Conservation (phyloP, 225 moss, liverwort and hornwort species). For the Physcomitrium patens region DNA sequence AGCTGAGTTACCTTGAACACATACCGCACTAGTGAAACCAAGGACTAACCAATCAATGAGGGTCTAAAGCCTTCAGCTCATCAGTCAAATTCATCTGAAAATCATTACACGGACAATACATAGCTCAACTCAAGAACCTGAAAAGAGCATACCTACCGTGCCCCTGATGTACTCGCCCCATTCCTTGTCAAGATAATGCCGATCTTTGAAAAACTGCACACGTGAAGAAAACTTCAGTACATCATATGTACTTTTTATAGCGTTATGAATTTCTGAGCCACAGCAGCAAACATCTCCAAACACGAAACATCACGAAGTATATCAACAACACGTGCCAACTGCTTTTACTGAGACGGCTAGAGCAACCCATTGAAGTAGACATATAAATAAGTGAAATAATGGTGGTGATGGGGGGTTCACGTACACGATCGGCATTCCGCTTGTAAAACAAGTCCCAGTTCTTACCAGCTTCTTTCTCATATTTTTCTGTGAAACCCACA, state of each 20-base stretch:
- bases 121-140: not conserved
- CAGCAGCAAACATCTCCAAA: slow-evolving; percentile 5
- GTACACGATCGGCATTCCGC: slow-evolving; percentile 92
- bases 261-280: not conserved
- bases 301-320: slow-evolving; percentile 11
- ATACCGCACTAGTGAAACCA: slow-evolving; percentile 1
- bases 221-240: not conserved
- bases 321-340: not conserved
- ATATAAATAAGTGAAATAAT: not conserved
- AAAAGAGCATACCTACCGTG: slow-evolving; percentile 67
- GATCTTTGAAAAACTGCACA: slow-evolving; percentile 96
- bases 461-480: slow-evolving; percentile 75
- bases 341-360: not conserved
- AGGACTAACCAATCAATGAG: slow-evolving; percentile 15
- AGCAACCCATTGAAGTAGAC: not conserved
- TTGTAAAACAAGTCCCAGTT: slow-evolving; percentile 98
- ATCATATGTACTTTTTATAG: not conserved
- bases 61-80: slow-evolving; percentile 1
- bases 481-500: slow-evolving; percentile 45
- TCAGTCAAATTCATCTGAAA: slow-evolving; percentile 9
- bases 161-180: slow-evolving; percentile 88
- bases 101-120: not conserved
- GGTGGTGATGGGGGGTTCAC: slow-evolving; percentile 14
- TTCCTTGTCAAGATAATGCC: slow-evolving; percentile 98
- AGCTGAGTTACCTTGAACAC: slow-evolving; percentile 20